Conservation (phyloP, 2,329 filamentous ascomycete species). For the Xenoacremonium recifei region DNA sequence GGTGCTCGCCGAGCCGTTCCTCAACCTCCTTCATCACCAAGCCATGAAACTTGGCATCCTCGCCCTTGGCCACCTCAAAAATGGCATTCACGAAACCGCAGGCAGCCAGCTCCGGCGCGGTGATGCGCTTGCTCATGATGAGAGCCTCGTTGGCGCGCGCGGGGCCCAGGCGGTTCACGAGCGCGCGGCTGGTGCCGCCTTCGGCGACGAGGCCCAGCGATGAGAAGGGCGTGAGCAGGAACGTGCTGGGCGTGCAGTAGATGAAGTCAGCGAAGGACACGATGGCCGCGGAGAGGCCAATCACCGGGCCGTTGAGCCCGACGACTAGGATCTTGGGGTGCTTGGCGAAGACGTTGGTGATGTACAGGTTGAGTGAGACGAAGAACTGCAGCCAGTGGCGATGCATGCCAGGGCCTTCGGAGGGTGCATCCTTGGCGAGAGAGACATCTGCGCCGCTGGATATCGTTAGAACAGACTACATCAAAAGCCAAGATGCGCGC, state of each 20-base stretch:
- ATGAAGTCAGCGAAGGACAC: slow-evolving; percentile 87
- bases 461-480: not conserved
- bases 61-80: slow-evolving; percentile 59
- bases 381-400: slow-evolving; percentile 67
- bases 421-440: slow-evolving; percentile 44
- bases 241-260: slow-evolving; percentile 78
- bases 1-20: slow-evolving; percentile 74
- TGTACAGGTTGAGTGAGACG: slow-evolving; percentile 82
- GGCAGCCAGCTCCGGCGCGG: slow-evolving; percentile 68
- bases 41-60: slow-evolving; percentile 67
- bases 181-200: slow-evolving; percentile 74
- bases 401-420: slow-evolving; percentile 37
- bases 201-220: slow-evolving; percentile 88
- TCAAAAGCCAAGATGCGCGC: not conserved
- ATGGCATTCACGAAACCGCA: slow-evolving; percentile 86
- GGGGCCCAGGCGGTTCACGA: slow-evolving; percentile 78
- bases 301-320: slow-evolving; percentile 86
- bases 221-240: slow-evolving; percentile 87
- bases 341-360: slow-evolving; percentile 85
- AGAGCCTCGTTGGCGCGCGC: slow-evolving; percentile 87
- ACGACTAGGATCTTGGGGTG: slow-evolving; percentile 93
- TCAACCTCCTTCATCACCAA: slow-evolving; percentile 78
- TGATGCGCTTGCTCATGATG: slow-evolving; percentile 81
- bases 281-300: slow-evolving; percentile 85
- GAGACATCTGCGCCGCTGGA: slow-evolving; percentile 78